Conservation (phyloP, 139 green algal species). For the Protoeuglena noctilucae region DNA sequence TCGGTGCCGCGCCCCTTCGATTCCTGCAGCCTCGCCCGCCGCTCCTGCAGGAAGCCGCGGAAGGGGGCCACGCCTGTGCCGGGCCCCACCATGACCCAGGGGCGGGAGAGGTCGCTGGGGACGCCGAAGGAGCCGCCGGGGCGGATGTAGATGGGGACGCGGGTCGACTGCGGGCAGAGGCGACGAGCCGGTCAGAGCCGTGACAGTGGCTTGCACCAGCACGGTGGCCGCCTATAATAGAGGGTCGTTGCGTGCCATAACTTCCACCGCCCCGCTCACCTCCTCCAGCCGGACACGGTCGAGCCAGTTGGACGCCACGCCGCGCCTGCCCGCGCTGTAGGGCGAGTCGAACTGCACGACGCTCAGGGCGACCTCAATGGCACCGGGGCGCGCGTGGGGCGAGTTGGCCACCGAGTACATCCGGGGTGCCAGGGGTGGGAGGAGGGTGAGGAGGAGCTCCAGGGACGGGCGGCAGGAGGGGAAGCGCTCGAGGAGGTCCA, state of each 20-base stretch:
- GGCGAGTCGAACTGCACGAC: conserved; percentile 45
- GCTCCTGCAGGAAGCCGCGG: conserved; percentile 65
- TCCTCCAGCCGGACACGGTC: conserved; percentile 22
- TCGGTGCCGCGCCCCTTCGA: not conserved
- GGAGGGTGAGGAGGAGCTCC: conserved; percentile 55
- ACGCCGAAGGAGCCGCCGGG: conserved; percentile 33
- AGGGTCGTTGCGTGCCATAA: no score
- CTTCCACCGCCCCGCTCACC: not conserved
- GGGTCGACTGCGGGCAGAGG: no score
- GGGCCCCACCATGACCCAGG: conserved; percentile 74
- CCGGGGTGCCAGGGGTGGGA: conserved; percentile 55
- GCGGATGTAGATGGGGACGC: conserved; percentile 4
- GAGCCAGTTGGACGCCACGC: conserved; percentile 71
- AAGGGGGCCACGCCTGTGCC: conserved; percentile 75
- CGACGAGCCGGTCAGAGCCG: no score
- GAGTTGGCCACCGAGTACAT: conserved; percentile 76
- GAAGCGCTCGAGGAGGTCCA: conserved; percentile 46
- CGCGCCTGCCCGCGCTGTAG: conserved; percentile 21
- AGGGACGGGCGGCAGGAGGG: conserved; percentile 54
- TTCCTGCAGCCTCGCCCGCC: conserved; percentile 7
- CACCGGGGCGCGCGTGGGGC: conserved; percentile 6
- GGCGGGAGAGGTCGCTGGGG: conserved; percentile 30
- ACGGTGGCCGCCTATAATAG: no score
- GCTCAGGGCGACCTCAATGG: conserved; percentile 49
- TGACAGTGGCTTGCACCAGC: no score